Conservation (phyloP, 139 green algal genomes). For the Zygnema circumcarinatum region DNA sequence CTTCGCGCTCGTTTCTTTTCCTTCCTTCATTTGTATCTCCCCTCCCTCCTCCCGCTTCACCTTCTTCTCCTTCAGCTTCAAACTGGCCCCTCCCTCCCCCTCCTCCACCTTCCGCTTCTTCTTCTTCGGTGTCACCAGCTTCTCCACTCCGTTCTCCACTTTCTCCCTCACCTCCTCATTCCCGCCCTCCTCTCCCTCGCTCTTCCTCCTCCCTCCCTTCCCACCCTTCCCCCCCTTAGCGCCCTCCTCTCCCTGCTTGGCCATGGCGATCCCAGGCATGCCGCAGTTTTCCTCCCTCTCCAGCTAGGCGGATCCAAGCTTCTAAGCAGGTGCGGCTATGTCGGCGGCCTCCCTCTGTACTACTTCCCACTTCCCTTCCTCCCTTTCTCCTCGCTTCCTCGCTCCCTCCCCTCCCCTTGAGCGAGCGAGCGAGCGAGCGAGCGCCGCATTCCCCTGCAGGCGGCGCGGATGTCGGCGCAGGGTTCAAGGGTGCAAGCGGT, state of each 20-base stretch:
- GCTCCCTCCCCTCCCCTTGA: no score
- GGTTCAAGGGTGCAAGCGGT: no score
- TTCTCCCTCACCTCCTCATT: not conserved
- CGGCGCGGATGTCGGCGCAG: no score
- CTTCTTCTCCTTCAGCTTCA: not conserved
- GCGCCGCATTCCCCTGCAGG: no score
- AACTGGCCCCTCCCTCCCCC: not conserved
- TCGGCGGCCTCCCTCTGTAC: not conserved
- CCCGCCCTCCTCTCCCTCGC: not conserved
- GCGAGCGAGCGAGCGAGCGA: no score
- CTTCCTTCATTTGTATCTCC: not conserved
- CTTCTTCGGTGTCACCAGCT: not conserved
- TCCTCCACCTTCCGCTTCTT: conserved; percentile 26
- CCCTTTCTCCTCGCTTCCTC: no score
- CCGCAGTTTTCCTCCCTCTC: not conserved
- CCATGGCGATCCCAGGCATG: not conserved
- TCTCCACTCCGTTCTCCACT: not conserved
- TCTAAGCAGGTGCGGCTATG: not conserved
- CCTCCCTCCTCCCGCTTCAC: not conserved
- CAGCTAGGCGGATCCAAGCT: not conserved
- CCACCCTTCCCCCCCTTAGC: not conserved
- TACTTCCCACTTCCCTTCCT: not conserved
- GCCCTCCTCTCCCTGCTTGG: not conserved
- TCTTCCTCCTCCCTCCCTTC: not conserved
- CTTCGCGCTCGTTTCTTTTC: conserved; percentile 9